Conservation (phyloP, 2,329 filamentous ascomycete species). For the Chrysosporium keratinophilum region DNA sequence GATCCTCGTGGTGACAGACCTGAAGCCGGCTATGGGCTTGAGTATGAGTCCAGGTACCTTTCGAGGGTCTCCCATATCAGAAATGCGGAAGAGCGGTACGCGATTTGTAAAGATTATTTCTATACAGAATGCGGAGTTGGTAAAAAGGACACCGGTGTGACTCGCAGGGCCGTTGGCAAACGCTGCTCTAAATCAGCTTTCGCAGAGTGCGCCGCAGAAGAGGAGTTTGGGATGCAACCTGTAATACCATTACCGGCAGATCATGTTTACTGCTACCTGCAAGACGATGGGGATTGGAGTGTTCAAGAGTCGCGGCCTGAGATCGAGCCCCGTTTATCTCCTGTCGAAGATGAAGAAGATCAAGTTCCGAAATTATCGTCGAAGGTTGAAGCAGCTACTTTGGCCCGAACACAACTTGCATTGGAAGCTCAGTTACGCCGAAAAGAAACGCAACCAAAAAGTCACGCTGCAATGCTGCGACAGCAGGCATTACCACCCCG, state of each 20-base stretch:
- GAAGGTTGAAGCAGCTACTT: slow-evolving; percentile 23
- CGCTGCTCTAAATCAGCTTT: slow-evolving; percentile 38
- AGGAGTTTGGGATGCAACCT: slow-evolving; percentile 37
- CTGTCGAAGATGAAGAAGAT: slow-evolving; percentile 20
- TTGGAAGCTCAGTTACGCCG: slow-evolving; percentile 33
- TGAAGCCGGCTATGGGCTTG: slow-evolving; percentile 35
- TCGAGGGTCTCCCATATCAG: slow-evolving; percentile 29
- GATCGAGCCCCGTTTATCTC: neutral
- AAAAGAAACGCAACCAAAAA: slow-evolving; percentile 30
- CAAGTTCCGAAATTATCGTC: slow-evolving; percentile 21
- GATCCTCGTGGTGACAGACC: slow-evolving; percentile 40
- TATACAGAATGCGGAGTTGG: slow-evolving; percentile 39
- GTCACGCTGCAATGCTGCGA: slow-evolving; percentile 39
- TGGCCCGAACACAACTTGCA: slow-evolving; percentile 31
- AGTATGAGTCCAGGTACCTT: slow-evolving; percentile 32
- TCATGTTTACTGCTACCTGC: slow-evolving; percentile 37
- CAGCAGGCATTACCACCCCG: slow-evolving; percentile 35
- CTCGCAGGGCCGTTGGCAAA: slow-evolving; percentile 36
- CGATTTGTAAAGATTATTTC: slow-evolving; percentile 33
- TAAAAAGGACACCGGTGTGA: slow-evolving; percentile 32
- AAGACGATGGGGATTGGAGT: slow-evolving; percentile 34
- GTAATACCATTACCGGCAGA: slow-evolving; percentile 38
- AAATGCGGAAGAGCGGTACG: slow-evolving; percentile 30
- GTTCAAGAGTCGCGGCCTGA: slow-evolving; percentile 15
- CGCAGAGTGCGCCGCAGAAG: slow-evolving; percentile 38